Conservation (phyloP, 805 yeast genomes). For the Wickerhamiella musiphila region DNA sequence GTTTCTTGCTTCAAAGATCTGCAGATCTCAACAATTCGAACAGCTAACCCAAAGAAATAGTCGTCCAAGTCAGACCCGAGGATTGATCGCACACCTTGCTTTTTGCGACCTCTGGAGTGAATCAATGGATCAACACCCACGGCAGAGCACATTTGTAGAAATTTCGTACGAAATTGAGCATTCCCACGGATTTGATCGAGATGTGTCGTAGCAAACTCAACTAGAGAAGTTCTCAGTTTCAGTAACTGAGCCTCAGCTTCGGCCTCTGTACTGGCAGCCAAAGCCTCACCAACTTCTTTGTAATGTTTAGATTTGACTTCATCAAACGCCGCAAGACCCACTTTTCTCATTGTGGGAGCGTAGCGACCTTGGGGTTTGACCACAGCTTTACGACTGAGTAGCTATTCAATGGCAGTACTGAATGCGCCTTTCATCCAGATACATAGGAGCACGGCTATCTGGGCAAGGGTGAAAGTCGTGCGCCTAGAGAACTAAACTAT, state of each 20-base stretch:
- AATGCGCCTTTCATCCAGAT: too few relatives aligned
- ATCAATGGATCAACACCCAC: constrained; percentile 74
- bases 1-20: constrained; percentile 50
- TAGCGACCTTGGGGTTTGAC: too few relatives aligned
- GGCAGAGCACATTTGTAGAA: constrained; percentile 56
- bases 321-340: constrained; percentile 9
- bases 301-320: constrained; percentile 5
- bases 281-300: constrained; percentile 17
- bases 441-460: too few relatives aligned
- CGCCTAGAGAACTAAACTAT: too few relatives aligned
- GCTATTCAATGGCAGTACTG: too few relatives aligned
- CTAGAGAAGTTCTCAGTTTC: constrained; percentile 59
- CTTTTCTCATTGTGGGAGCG: constrained; percentile 6
- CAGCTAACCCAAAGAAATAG: constrained; percentile 49
- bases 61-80: constrained; percentile 28
- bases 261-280: not conserved
- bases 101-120: constrained; percentile 14
- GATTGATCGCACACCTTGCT: constrained; percentile 22
- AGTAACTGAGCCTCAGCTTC: constrained; percentile 32
- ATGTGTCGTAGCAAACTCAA: constrained; percentile 60
- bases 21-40: constrained; percentile 61
- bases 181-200: constrained; percentile 47
- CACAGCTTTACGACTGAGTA: too few relatives aligned
- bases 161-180: constrained; percentile 48
- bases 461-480: too few relatives aligned